phyloP scores from a whole-genome alignment of 2,329 filamentous ascomycete genomes.

The Aspergillus carbonarius region DNA sequence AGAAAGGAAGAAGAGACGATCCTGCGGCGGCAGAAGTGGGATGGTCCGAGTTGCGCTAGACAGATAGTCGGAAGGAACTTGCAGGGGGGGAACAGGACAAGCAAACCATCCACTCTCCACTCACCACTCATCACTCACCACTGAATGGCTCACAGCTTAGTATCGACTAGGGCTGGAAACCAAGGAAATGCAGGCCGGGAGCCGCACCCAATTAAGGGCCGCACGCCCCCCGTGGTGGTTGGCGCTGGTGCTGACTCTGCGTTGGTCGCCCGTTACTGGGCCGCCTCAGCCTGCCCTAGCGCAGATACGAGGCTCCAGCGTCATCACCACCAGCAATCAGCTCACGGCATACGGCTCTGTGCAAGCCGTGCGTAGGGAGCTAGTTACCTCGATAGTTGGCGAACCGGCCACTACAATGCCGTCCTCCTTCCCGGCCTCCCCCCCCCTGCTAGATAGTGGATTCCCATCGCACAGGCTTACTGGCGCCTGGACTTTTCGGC shows the following conservation, averaged over 20 bases:
- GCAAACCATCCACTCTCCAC: no score
- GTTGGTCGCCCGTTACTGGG: constrained; percentile 15
- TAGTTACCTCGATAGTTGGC: no score
- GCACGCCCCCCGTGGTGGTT: neutral
- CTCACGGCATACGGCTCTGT: neutral
- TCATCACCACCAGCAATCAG: constrained; percentile 1
- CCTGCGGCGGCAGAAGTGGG: neutral
- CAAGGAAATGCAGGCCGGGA: constrained; percentile 17
- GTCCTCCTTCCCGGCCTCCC: neutral
- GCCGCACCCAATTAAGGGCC: constrained; percentile 24
- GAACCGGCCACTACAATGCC: neutral
- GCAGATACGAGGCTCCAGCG: constrained; percentile 13
- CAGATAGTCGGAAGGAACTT: neutral
- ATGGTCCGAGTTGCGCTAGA: neutral
- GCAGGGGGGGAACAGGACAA: neutral
- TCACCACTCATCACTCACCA: no score
- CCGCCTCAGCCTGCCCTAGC: constrained; percentile 12
- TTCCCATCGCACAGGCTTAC: neutral
- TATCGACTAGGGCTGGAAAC: neutral
- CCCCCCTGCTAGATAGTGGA: neutral
- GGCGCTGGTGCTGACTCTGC: constrained; percentile 14
- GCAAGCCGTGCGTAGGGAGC: neutral
- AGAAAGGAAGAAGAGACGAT: neutral
- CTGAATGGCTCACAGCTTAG: no score
- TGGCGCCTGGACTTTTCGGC: neutral